Evolutionary conservation across 2,329 filamentous ascomycete genomes (phyloP).

Genomic region (Torrubiellomyces zombiae): DNA sequence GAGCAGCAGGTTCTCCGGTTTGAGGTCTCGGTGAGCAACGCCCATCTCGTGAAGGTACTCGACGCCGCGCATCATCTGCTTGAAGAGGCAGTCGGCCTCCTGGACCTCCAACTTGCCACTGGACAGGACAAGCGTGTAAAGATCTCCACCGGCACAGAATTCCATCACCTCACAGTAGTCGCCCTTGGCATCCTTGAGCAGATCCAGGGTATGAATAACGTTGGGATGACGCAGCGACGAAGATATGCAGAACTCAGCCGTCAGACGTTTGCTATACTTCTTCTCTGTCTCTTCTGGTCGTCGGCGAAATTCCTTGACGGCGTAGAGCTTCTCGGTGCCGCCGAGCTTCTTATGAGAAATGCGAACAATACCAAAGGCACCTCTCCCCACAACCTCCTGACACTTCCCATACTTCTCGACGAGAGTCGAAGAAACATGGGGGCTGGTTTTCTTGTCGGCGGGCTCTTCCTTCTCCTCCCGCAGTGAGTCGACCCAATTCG

Average conservation of each 20-base stretch:
- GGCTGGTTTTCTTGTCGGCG: conserved; percentile 60
- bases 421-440: conserved; percentile 54
- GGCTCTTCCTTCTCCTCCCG: conserved; percentile 79
- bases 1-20: conserved; percentile 88
- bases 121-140: conserved; percentile 84
- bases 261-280: conserved; percentile 94
- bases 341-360: conserved; percentile 93
- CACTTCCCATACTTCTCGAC: conserved; percentile 98
- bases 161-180: conserved; percentile 99
- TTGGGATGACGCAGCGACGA: conserved; percentile 93
- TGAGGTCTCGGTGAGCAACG: conserved; percentile 88
- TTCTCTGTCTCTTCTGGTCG: conserved; percentile 88
- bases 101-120: conserved; percentile 80
- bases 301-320: conserved; percentile 94
- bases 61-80: conserved; percentile 96
- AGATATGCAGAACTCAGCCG: conserved; percentile 96
- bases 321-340: conserved; percentile 79
- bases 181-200: conserved; percentile 89
- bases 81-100: conserved; percentile 97
- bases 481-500: conserved; percentile 88
- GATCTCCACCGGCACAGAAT: conserved; percentile 88
- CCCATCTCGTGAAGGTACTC: conserved; percentile 99
- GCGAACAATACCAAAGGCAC: conserved; percentile 91
- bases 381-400: conserved; percentile 88
- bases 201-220: conserved; percentile 91